Evolutionary conservation across 306 rosid species (phyloP).

Genomic region (Arachis stenosperma): DNA sequence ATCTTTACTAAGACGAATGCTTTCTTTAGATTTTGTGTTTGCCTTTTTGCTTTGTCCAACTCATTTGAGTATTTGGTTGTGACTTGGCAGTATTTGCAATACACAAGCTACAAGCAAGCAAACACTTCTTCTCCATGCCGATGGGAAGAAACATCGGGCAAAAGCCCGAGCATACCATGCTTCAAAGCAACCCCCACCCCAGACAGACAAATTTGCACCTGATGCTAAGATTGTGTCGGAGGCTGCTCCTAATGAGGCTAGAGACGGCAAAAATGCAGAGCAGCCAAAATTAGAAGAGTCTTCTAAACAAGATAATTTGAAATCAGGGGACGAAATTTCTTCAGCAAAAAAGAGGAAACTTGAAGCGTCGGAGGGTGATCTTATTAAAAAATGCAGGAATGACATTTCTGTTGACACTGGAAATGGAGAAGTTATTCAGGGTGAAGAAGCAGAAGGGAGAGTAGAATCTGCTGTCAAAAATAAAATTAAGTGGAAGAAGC

Average conservation of each 20-base stretch:
- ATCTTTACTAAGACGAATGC: not conserved
- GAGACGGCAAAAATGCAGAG: constrained; percentile 41
- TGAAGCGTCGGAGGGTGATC: constrained; percentile 53
- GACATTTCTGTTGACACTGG: constrained; percentile 43
- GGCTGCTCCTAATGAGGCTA: constrained; percentile 40
- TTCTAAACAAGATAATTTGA: constrained; percentile 37
- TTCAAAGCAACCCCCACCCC: constrained; percentile 55
- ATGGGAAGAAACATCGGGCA: constrained; percentile 95
- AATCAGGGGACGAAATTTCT: constrained; percentile 45
- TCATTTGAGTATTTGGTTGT: constrained; percentile 31
- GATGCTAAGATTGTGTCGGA: constrained; percentile 49
- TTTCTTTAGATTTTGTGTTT: constrained; percentile 17
- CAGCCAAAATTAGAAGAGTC: constrained; percentile 45
- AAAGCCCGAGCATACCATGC: constrained; percentile 80
- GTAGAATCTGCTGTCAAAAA: constrained; percentile 33
- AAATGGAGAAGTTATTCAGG: constrained; percentile 79
- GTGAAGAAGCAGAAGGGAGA: constrained; percentile 43
- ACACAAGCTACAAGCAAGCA: constrained; percentile 86
- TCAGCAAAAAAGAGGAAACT: constrained; percentile 68
- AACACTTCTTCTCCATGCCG: constrained; percentile 88
- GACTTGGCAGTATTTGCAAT: constrained; percentile 76
- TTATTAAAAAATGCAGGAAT: constrained; percentile 57
- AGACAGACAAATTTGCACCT: constrained; percentile 46
- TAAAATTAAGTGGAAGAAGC: constrained; percentile 84
- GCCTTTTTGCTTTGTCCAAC: constrained; percentile 15